Evolutionary conservation across 1,139 yeast genomes (phyloP).

Genomic region (Geotrichum restrictum): DNA sequence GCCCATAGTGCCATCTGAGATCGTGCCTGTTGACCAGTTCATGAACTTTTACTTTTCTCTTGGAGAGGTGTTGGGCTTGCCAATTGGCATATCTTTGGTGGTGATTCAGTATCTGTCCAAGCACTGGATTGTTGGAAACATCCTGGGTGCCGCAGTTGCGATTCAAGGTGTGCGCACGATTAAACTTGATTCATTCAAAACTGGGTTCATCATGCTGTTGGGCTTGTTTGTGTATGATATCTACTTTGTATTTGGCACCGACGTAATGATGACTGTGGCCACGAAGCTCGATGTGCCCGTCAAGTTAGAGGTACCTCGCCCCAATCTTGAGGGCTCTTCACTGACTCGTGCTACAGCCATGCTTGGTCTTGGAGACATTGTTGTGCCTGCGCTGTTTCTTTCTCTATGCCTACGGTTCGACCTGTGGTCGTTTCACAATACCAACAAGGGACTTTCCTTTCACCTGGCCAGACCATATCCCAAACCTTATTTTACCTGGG

Average conservation of each 20-base stretch:
- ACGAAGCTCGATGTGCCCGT: constrained; percentile 53
- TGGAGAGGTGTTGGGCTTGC: constrained; percentile 34
- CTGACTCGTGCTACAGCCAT: constrained; percentile 29
- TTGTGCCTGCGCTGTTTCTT: constrained; percentile 53
- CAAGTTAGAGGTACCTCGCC: constrained; percentile 49
- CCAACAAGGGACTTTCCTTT: constrained; percentile 31
- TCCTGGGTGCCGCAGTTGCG: constrained; percentile 23
- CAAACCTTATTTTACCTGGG: constrained; percentile 47
- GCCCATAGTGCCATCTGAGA: constrained; percentile 9
- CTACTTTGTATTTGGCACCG: constrained; percentile 61
- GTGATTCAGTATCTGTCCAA: constrained; percentile 29
- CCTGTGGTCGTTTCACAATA: constrained; percentile 41
- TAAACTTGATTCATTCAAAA: constrained; percentile 42
- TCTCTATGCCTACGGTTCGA: constrained; percentile 53
- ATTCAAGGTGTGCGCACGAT: constrained; percentile 28
- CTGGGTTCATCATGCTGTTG: constrained; percentile 45
- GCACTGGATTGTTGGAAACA: constrained; percentile 40
- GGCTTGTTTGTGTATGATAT: constrained; percentile 60
- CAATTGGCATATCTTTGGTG: constrained; percentile 23
- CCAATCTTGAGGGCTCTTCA: constrained; percentile 14
- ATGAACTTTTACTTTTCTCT: constrained; percentile 25
- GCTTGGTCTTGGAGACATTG: constrained; percentile 59
- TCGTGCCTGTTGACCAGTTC: constrained; percentile 17
- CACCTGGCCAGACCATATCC: constrained; percentile 43
- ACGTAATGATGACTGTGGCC: constrained; percentile 63